Conservation (phyloP, 2,329 filamentous ascomycete genomes). For the Decorospora gaudefroyi region DNA sequence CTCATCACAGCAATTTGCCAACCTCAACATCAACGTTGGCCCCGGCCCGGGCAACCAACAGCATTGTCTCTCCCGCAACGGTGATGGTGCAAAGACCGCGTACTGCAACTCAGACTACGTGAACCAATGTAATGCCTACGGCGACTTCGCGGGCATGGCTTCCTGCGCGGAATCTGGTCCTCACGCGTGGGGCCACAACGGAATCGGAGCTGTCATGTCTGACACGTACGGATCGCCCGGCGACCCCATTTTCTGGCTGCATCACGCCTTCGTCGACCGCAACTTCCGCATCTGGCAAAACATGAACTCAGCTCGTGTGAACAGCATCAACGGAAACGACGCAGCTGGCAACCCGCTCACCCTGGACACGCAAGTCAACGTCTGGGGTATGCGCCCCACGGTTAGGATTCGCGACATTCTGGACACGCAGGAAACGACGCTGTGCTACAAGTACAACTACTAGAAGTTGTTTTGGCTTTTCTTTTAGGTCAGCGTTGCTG, state of each 20-base stretch:
- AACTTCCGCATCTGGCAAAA: constrained; percentile 59
- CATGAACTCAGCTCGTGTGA: constrained; percentile 28
- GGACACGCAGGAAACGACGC: constrained; percentile 28
- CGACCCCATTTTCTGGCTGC: constrained; percentile 54
- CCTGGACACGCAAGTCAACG: constrained; percentile 34
- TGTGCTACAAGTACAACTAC: constrained; percentile 48
- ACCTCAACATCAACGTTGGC: constrained; percentile 38
- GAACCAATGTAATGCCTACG: constrained; percentile 33
- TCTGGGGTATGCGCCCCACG: constrained; percentile 35
- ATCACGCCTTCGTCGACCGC: constrained; percentile 57
- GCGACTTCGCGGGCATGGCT: constrained; percentile 37
- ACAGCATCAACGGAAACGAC: constrained; percentile 50
- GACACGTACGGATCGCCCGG: constrained; percentile 41
- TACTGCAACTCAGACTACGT: constrained; percentile 38
- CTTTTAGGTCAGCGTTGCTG: background rate
- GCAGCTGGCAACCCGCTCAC: constrained; percentile 26
- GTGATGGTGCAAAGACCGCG: constrained; percentile 29
- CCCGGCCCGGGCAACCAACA: constrained; percentile 32
- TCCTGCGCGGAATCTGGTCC: constrained; percentile 36
- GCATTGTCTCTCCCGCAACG: constrained; percentile 43
- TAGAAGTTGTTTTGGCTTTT: constrained; percentile 17
- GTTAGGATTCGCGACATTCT: constrained; percentile 39
- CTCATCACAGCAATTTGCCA: constrained; percentile 36
- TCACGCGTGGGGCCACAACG: constrained; percentile 46
- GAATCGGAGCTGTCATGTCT: constrained; percentile 43